Percentiles rank a stretch among this genome's conserved stretches.
These are phyloP conservation scores for Claviceps maximensis DNA, from an alignment of 2,329 filamentous ascomycete species.

Conservation along the genomic window DNA sequence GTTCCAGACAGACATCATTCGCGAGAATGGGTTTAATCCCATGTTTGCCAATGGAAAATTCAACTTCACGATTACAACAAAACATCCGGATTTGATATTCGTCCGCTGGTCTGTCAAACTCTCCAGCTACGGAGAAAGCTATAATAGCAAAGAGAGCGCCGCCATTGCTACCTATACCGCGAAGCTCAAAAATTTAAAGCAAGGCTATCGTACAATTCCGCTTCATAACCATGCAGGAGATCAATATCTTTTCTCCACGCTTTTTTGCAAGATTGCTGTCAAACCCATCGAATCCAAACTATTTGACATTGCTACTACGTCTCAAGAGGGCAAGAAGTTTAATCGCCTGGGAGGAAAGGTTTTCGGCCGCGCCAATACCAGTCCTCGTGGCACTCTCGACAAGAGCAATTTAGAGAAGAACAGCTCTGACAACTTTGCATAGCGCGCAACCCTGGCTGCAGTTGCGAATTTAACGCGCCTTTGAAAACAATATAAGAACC, in stretches of 20 bases:
- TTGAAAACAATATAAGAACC: not conserved
- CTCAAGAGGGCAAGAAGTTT: conserved; percentile 35
- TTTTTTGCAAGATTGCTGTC: conserved; percentile 79
- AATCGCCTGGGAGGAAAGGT: conserved; percentile 44
- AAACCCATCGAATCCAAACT: conserved; percentile 43
- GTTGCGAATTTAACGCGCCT: not conserved
- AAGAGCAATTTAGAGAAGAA: conserved; percentile 34
- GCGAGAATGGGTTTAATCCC: conserved; percentile 88
- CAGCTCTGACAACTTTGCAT: conserved; percentile 27
- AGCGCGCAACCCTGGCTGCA: not conserved
- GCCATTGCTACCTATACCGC: conserved; percentile 81
- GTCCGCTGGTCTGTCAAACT: conserved; percentile 88
- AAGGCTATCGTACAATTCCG: conserved; percentile 86
- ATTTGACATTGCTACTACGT: conserved; percentile 32
- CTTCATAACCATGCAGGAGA: conserved; percentile 81
- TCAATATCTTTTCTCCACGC: conserved; percentile 84
- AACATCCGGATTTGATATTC: conserved; percentile 86
- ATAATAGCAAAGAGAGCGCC: conserved; percentile 41
- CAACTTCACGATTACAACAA: conserved; percentile 76
- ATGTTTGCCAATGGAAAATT: conserved; percentile 63
- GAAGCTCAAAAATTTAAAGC: conserved; percentile 77
- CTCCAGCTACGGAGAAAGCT: conserved; percentile 60
- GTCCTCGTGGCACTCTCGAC: conserved; percentile 39
- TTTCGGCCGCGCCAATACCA: conserved; percentile 40
- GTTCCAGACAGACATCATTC: conserved; percentile 66